These are phyloP conservation scores for Aschersonia sp. DNA, from an alignment of 2,329 filamentous ascomycete genomes.

Conservation along the genomic window DNA sequence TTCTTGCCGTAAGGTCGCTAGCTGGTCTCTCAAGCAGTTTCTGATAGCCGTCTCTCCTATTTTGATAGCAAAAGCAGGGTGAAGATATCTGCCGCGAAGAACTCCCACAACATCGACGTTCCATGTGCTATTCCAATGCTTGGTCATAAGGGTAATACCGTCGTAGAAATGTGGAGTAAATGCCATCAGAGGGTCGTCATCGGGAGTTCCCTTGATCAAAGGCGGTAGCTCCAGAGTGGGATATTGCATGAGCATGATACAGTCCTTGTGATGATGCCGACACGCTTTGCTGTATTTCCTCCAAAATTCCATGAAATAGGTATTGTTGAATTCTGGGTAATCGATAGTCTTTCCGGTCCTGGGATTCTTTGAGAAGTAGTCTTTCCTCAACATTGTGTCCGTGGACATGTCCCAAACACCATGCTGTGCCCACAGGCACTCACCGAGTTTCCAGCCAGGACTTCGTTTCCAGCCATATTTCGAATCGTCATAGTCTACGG, in stretches of 20 bases:
- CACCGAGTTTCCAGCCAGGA: conserved; percentile 78
- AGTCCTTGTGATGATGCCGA: conserved; percentile 59
- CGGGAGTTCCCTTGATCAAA: conserved; percentile 67
- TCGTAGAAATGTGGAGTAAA: conserved; percentile 97
- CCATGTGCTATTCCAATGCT: conserved; percentile 97
- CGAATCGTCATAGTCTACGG: conserved; percentile 68
- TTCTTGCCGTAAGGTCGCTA: conserved; percentile 70
- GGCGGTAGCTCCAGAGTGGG: conserved; percentile 88
- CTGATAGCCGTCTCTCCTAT: conserved; percentile 87
- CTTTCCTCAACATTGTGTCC: conserved; percentile 64
- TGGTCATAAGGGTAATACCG: conserved; percentile 89
- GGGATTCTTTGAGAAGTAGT: conserved; percentile 78
- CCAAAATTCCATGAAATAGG: conserved; percentile 81
- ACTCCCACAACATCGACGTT: conserved; percentile 94
- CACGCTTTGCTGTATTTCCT: conserved; percentile 63
- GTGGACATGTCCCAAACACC: conserved; percentile 80
- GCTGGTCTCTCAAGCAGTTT: conserved; percentile 82
- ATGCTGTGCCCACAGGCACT: conserved; percentile 94
- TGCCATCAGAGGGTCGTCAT: conserved; percentile 81
- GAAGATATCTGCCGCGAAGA: conserved; percentile 74
- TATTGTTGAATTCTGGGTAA: conserved; percentile 79
- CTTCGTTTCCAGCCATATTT: conserved; percentile 86
- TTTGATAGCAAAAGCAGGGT: conserved; percentile 83
- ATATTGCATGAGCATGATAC: conserved; percentile 82
- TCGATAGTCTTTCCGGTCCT: conserved; percentile 58